A percentile compares a stretch with the other conserved stretches of the same genome.
Conservation (phyloP, 176 grass and related monocot species). For the Luzula sylvatica region DNA sequence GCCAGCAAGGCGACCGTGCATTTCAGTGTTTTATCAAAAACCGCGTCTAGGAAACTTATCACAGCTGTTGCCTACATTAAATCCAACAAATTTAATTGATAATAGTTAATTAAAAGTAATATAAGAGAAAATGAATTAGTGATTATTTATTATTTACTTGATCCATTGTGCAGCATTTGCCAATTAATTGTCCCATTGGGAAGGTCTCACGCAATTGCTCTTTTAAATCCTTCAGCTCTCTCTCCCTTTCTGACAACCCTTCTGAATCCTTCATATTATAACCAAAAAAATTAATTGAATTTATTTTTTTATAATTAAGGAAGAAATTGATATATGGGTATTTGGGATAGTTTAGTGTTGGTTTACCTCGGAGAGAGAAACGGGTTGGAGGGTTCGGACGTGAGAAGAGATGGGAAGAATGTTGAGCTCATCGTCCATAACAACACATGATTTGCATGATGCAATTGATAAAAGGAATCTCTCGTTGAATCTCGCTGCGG, state of each 20-base stretch:
- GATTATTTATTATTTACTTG: constrained; percentile 35
- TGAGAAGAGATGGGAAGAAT: constrained; percentile 92
- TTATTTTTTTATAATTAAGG: too few species aligned
- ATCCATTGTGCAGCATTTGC: constrained; percentile 90
- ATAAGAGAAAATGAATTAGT: background rate
- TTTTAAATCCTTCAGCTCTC: constrained; percentile 74
- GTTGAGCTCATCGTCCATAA: constrained; percentile 98
- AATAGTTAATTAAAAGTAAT: background rate
- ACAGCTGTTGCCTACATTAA: constrained; percentile 61
- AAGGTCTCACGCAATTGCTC: constrained; percentile 74
- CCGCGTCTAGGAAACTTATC: constrained; percentile 78
- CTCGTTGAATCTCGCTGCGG: constrained; percentile 70
- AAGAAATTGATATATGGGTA: too few species aligned
- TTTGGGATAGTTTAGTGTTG: too few species aligned
- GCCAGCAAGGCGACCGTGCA: constrained; percentile 75
- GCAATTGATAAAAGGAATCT: constrained; percentile 84
- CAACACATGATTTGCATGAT: constrained; percentile 79
- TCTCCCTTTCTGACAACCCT: constrained; percentile 70
- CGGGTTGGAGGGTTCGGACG: constrained; percentile 34
- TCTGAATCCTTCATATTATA: constrained; percentile 60
- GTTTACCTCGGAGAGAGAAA: constrained; percentile 19
- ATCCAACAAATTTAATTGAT: constrained; percentile 16
- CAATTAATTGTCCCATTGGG: constrained; percentile 85
- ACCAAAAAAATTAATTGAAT: constrained; percentile 27
- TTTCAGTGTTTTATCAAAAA: constrained; percentile 86